Evolutionary conservation across 306 rosid species (phyloP).

Genomic region (Bauhinia variegata): DNA sequence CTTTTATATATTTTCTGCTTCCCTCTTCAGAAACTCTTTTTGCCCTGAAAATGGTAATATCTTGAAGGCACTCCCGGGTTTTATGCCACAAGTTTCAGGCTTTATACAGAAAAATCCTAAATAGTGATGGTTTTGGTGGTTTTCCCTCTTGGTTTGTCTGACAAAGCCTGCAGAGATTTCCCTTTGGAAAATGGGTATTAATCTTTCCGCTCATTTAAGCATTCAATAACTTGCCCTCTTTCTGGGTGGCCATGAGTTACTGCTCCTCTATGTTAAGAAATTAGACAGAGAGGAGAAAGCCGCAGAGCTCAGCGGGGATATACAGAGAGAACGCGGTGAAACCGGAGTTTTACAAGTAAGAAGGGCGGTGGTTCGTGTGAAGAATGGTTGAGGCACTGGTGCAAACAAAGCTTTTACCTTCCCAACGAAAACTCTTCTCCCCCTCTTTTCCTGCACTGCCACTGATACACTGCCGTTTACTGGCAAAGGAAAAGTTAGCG

Average conservation of each 20-base stretch:
- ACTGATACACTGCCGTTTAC: conserved; percentile 74
- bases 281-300: conserved; percentile 12
- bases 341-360: conserved; percentile 29
- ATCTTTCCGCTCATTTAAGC: conserved; percentile 24
- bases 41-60: conserved; percentile 3
- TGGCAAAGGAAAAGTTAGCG: conserved; percentile 56
- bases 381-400: conserved; percentile 28
- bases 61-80: conserved; percentile 75
- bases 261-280: neutral
- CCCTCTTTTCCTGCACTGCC: conserved; percentile 70
- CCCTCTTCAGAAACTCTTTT: conserved; percentile 7
- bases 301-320: conserved; percentile 35
- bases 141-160: conserved; percentile 40
- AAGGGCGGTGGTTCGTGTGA: conserved; percentile 8
- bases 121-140: conserved; percentile 37
- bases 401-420: conserved; percentile 67
- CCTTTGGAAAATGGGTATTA: conserved; percentile 44
- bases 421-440: conserved; percentile 93
- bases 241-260: neutral
- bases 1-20: conserved; percentile 8
- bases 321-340: conserved; percentile 13
- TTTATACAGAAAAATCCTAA: conserved; percentile 65
- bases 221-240: neutral
- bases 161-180: conserved; percentile 48
- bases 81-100: conserved; percentile 74